phyloP scores from a whole-genome alignment of 495 filamentous ascomycete genomes.

The Acidomyces sp. region DNA sequence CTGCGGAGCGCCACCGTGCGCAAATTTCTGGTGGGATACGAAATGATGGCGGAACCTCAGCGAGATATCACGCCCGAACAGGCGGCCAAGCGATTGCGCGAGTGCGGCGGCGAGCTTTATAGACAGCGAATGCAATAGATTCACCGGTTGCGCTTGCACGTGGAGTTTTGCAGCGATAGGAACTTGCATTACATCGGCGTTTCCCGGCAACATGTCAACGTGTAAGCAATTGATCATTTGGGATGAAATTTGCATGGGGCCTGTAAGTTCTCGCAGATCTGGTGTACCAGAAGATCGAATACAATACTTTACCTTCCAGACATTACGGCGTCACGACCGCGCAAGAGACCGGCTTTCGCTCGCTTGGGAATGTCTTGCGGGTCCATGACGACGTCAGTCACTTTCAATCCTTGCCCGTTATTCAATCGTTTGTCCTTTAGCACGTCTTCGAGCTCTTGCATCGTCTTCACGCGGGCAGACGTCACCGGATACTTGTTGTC shows the following conservation, averaged over 20 bases:
- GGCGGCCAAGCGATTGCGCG: constrained; percentile 64
- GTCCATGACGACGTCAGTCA: constrained; percentile 38
- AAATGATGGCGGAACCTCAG: constrained; percentile 92
- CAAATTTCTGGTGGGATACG: constrained; percentile 93
- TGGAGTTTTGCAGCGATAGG: not conserved
- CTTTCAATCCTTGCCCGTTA: constrained; percentile 31
- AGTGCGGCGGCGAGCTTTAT: constrained; percentile 70
- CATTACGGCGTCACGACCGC: constrained; percentile 5
- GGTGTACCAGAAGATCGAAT: no score
- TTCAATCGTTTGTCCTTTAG: constrained; percentile 27
- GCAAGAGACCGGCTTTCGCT: constrained; percentile 7
- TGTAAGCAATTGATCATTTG: no score
- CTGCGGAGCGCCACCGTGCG: constrained; percentile 83
- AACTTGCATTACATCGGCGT: not conserved
- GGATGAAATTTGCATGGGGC: no score
- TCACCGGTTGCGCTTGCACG: no score
- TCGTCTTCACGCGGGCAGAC: constrained; percentile 22
- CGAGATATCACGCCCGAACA: constrained; percentile 97
- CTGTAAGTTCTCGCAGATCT: no score
- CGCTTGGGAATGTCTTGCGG: constrained; percentile 31
- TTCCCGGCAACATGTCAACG: no score
- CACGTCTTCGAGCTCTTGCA: constrained; percentile 29
- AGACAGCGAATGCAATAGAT: constrained; percentile 44
- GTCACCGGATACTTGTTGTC: constrained; percentile 9
- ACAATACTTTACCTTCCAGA: no score